Evolutionary conservation across 2,329 filamentous ascomycete genomes (phyloP).

Genomic region (Beauveria brongniartii): DNA sequence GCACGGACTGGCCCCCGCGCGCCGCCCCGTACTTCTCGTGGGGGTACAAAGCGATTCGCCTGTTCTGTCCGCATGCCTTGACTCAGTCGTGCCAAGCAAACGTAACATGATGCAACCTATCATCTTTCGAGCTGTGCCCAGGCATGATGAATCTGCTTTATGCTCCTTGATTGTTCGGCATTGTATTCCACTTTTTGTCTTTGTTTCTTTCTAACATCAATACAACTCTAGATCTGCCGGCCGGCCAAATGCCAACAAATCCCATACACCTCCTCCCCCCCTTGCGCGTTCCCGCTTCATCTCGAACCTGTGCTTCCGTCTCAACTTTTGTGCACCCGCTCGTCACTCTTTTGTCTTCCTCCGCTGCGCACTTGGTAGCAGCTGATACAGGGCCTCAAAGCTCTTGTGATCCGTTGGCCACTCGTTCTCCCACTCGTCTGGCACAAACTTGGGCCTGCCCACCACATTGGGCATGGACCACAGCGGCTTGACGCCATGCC

Average conservation of each 20-base stretch:
- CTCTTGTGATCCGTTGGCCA: slow-evolving; percentile 34
- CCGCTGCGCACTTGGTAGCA: slow-evolving; percentile 10
- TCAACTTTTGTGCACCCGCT: neutral
- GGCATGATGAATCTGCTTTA: neutral
- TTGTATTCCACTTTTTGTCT: neutral
- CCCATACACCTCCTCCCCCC: no score
- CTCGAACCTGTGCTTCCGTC: no score
- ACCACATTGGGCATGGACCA: slow-evolving; percentile 25
- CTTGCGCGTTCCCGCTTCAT: no score
- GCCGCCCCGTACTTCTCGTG: no score
- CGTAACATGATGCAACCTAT: neutral
- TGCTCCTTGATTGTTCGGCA: neutral
- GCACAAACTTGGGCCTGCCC: slow-evolving; percentile 25
- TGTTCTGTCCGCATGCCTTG: neutral
- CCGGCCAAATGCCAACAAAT: neutral
- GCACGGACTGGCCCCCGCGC: slow-evolving; percentile 15
- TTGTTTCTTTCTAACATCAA: neutral
- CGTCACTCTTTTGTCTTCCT: neutral
- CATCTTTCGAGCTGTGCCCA: neutral
- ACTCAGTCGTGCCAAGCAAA: neutral
- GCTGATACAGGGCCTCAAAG: slow-evolving; percentile 23
- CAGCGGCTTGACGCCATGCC: slow-evolving; percentile 21
- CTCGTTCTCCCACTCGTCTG: slow-evolving; percentile 29
- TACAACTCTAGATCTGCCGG: neutral
- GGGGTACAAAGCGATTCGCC: neutral